These are phyloP conservation scores for Ascochyta lentis DNA, from an alignment of 2,329 filamentous ascomycete genomes.

Conservation along the genomic window DNA sequence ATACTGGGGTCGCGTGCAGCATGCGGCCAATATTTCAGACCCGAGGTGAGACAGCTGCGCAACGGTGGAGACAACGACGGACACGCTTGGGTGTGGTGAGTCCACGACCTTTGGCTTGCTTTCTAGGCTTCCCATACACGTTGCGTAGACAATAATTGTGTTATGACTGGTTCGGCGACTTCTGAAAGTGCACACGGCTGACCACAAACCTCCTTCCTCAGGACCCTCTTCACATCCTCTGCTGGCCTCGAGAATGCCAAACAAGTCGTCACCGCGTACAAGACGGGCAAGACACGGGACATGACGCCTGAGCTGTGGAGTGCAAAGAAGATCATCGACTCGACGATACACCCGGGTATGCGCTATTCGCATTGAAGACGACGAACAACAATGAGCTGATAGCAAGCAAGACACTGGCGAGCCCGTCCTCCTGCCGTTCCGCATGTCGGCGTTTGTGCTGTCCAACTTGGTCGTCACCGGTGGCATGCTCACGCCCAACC, in stretches of 20 bases:
- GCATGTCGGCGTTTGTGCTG: constrained; percentile 95
- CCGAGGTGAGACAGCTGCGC: constrained; percentile 75
- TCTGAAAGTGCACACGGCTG: constrained; percentile 15
- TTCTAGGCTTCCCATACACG: background rate
- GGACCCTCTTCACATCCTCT: constrained; percentile 82
- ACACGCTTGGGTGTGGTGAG: constrained; percentile 43
- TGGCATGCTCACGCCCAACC: constrained; percentile 93
- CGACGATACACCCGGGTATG: constrained; percentile 91
- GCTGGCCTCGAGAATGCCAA: constrained; percentile 87
- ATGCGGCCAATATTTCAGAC: constrained; percentile 89
- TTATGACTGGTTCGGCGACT: constrained; percentile 1
- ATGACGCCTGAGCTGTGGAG: constrained; percentile 94
- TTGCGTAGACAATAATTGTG: background rate
- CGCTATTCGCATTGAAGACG: background rate
- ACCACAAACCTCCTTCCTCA: constrained; percentile 50
- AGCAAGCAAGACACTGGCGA: constrained; percentile 78
- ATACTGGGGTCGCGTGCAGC: constrained; percentile 93
- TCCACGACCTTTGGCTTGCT: constrained; percentile 41
- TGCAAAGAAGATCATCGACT: constrained; percentile 97
- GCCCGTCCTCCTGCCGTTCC: constrained; percentile 91
- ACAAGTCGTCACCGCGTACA: constrained; percentile 80
- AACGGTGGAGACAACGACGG: constrained; percentile 2
- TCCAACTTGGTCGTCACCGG: constrained; percentile 94
- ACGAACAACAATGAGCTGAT: constrained; percentile 18
- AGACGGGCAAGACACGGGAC: constrained; percentile 75